Evolutionary conservation across 768 basidiomycete genomes (phyloP).

Genomic region (Boletus rufocinnamomeus): DNA sequence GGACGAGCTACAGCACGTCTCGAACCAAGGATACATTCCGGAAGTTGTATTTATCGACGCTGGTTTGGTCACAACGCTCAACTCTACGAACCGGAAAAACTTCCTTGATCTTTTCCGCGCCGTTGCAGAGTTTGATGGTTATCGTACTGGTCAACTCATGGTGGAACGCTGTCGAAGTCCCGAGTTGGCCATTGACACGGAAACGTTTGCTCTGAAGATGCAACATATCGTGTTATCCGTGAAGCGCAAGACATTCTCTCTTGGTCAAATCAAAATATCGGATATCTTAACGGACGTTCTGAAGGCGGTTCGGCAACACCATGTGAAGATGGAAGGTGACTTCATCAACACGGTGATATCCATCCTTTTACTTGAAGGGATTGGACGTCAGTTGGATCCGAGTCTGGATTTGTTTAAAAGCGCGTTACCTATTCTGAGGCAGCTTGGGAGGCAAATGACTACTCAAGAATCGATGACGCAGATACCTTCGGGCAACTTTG

Average conservation of each 20-base stretch:
- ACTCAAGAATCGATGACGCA: constrained; percentile 62
- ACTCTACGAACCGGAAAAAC: constrained; percentile 80
- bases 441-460: constrained; percentile 91
- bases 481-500: constrained; percentile 70
- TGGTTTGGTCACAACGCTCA: constrained; percentile 88
- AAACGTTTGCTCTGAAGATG: constrained; percentile 97
- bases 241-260: constrained; percentile 95
- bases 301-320: constrained; percentile 81
- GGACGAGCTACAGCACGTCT: constrained; percentile 60
- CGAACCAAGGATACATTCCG: constrained; percentile 78
- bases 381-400: constrained; percentile 92
- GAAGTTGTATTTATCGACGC: constrained; percentile 97
- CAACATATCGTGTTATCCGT: constrained; percentile 92
- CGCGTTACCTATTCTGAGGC: constrained; percentile 89
- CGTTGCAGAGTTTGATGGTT: constrained; percentile 96
- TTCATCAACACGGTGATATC: constrained; percentile 98
- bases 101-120: constrained; percentile 97
- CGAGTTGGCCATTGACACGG: constrained; percentile 84
- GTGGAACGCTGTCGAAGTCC: constrained; percentile 91
- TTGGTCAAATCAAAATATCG: constrained; percentile 95
- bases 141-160: constrained; percentile 94
- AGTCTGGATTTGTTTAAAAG: constrained; percentile 92
- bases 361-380: constrained; percentile 91
- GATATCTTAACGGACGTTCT: constrained; percentile 92
- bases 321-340: constrained; percentile 98